These are phyloP conservation scores for Schizophyllum commune DNA, from an alignment of 1,284 basidiomycete species.

Conservation along the genomic window DNA sequence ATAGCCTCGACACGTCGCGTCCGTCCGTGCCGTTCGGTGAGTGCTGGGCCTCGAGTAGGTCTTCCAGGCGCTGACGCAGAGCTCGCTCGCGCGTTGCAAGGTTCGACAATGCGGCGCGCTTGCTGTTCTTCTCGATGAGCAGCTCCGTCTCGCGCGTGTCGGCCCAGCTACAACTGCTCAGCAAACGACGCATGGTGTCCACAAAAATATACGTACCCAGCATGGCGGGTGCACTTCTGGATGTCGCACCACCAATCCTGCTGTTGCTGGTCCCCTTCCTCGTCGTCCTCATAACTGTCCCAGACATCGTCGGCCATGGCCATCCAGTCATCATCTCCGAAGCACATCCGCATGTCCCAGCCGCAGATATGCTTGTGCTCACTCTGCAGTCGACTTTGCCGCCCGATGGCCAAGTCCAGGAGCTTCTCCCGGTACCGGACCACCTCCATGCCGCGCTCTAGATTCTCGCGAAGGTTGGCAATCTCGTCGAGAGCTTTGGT, in stretches of 20 bases:
- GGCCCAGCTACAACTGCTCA: slow-evolving; percentile 55
- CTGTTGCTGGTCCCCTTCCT: slow-evolving; percentile 29
- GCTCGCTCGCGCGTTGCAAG: slow-evolving; percentile 67
- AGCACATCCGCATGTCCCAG: slow-evolving; percentile 78
- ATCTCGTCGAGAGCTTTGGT: slow-evolving; percentile 44
- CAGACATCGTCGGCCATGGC: slow-evolving; percentile 56
- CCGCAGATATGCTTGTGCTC: slow-evolving; percentile 75
- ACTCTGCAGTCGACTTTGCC: slow-evolving; percentile 31
- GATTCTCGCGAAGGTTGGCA: slow-evolving; percentile 48
- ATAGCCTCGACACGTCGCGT: too few relatives aligned
- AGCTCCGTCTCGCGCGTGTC: slow-evolving; percentile 65
- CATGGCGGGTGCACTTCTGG: slow-evolving; percentile 70
- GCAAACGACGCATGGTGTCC: slow-evolving; percentile 3
- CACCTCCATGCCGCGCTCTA: slow-evolving; percentile 60
- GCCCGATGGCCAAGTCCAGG: slow-evolving; percentile 52
- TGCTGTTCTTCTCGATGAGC: slow-evolving; percentile 60
- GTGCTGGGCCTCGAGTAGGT: slow-evolving; percentile 43
- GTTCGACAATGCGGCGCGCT: slow-evolving; percentile 51
- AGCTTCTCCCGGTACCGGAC: slow-evolving; percentile 61
- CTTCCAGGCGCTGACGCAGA: slow-evolving; percentile 64
- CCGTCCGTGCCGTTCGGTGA: too few relatives aligned
- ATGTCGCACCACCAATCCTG: slow-evolving; percentile 75
- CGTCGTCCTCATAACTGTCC: slow-evolving; percentile 45
- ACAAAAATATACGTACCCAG: slow-evolving; percentile 41
- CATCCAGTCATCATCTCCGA: slow-evolving; percentile 66